Conservation (phyloP, 2,329 filamentous ascomycete species). For the Fusarium miscanthi region DNA sequence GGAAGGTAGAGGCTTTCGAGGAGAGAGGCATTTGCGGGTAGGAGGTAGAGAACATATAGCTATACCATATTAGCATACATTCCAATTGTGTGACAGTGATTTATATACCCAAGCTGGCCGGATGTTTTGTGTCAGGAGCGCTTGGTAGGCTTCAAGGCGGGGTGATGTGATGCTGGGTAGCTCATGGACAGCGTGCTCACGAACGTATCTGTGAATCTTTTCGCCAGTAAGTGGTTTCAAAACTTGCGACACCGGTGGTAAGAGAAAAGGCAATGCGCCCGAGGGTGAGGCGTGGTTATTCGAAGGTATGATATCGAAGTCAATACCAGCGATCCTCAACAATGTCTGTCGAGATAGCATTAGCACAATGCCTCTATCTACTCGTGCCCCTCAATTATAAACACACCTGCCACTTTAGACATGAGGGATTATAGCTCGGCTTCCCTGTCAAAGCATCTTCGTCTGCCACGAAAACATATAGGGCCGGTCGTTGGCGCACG, state of each 20-base stretch:
- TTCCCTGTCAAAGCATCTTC: conserved; percentile 68
- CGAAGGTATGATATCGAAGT: conserved; percentile 75
- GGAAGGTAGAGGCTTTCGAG: conserved; percentile 80
- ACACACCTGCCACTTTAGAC: conserved; percentile 94
- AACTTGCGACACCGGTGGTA: conserved; percentile 60
- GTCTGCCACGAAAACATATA: conserved; percentile 82
- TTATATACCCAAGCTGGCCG: conserved; percentile 82
- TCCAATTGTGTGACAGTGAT: not conserved
- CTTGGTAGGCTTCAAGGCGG: conserved; percentile 79
- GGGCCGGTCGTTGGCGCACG: conserved; percentile 60
- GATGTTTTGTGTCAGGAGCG: conserved; percentile 80
- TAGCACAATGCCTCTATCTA: not conserved
- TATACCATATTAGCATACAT: conserved; percentile 44
- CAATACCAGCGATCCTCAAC: conserved; percentile 78
- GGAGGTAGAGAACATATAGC: conserved; percentile 86
- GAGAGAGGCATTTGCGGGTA: conserved; percentile 73
- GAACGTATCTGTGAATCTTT: conserved; percentile 76
- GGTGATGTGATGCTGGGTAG: conserved; percentile 62
- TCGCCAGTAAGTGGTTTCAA: conserved; percentile 55
- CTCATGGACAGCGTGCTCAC: conserved; percentile 54
- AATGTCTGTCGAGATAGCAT: conserved; percentile 70
- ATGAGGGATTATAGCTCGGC: conserved; percentile 91
- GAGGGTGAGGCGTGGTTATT: conserved; percentile 94
- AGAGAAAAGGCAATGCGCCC: conserved; percentile 87
- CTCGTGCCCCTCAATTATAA: not conserved